Evolutionary conservation across 2,329 filamentous ascomycete genomes (phyloP).

Genomic region (Talaromyces funiculosus): DNA sequence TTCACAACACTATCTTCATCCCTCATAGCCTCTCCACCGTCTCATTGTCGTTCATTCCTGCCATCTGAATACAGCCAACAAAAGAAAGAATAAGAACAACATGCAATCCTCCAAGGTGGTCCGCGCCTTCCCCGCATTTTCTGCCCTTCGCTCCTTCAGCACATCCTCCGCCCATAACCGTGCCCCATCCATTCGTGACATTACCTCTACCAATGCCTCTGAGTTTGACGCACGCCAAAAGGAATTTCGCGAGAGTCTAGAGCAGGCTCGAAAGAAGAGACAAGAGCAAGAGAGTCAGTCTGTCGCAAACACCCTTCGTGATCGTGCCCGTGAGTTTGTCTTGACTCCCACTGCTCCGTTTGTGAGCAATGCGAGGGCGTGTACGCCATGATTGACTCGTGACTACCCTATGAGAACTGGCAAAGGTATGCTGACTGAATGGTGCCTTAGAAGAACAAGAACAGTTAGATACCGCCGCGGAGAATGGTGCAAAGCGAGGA

Average conservation of each 20-base stretch:
- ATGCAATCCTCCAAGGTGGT: constrained; percentile 47
- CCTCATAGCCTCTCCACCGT: too few relatives aligned
- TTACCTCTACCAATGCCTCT: constrained; percentile 65
- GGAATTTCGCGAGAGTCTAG: constrained; percentile 76
- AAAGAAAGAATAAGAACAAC: constrained; percentile 12
- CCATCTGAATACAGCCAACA: neutral
- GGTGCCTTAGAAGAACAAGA: constrained; percentile 51
- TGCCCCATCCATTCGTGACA: constrained; percentile 77
- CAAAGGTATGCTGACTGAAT: constrained; percentile 54
- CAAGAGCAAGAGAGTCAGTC: constrained; percentile 79
- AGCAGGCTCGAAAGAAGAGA: constrained; percentile 68
- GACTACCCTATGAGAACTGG: constrained; percentile 26
- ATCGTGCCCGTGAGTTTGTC: constrained; percentile 33
- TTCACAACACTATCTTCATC: neutral
- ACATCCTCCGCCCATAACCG: constrained; percentile 48
- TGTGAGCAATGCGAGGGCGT: constrained; percentile 42
- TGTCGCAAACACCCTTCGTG: constrained; percentile 36
- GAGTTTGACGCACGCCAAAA: constrained; percentile 79
- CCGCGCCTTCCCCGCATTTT: constrained; percentile 43
- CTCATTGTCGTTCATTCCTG: neutral
- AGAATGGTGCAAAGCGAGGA: constrained; percentile 60
- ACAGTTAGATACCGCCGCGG: constrained; percentile 53
- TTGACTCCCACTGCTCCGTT: constrained; percentile 39
- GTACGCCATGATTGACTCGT: constrained; percentile 30
- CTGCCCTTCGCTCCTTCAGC: constrained; percentile 54